phyloP scores from a whole-genome alignment of 1,284 basidiomycete genomes.

The Volvariella volvacea region DNA sequence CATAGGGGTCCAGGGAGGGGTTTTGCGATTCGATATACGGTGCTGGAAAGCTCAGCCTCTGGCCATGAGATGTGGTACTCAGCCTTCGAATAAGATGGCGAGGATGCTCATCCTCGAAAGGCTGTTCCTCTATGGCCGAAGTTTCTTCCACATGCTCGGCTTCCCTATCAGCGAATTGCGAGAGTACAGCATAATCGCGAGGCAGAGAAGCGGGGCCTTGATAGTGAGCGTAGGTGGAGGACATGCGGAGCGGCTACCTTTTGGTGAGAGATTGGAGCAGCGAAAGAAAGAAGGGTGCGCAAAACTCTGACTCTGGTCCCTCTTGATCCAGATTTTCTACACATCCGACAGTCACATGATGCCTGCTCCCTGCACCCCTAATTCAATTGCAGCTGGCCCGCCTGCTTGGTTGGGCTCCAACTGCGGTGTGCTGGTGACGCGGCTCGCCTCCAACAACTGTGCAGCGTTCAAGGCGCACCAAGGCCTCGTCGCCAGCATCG shows the following conservation, averaged over 20 bases:
- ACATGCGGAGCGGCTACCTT: slow-evolving; percentile 19
- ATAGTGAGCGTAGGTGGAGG: slow-evolving; percentile 39
- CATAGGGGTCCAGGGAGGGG: slow-evolving; percentile 20
- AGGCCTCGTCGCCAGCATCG: too few relatives aligned
- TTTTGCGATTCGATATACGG: slow-evolving; percentile 18
- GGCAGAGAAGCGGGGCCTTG: slow-evolving; percentile 52
- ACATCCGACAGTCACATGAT: too few relatives aligned
- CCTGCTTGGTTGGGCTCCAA: too few relatives aligned
- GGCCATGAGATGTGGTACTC: slow-evolving; percentile 5
- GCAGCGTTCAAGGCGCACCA: too few relatives aligned
- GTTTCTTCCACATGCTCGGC: slow-evolving; percentile 12
- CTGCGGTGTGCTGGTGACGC: too few relatives aligned
- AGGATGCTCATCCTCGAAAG: background rate
- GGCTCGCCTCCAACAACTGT: too few relatives aligned
- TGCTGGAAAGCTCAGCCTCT: slow-evolving; percentile 17
- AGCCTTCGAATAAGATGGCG: slow-evolving; percentile 2
- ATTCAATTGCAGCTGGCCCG: too few relatives aligned
- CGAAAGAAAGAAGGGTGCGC: slow-evolving; percentile 3
- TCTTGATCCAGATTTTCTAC: background rate
- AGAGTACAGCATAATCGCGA: slow-evolving; percentile 55
- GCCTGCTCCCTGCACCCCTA: too few relatives aligned
- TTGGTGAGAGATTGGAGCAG: too few relatives aligned
- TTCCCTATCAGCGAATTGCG: slow-evolving; percentile 34
- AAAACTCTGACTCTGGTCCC: background rate
- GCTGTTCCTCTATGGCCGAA: background rate